phyloP scores from a whole-genome alignment of 805 yeast genomes.

The Myxozyma lipomycoides region DNA sequence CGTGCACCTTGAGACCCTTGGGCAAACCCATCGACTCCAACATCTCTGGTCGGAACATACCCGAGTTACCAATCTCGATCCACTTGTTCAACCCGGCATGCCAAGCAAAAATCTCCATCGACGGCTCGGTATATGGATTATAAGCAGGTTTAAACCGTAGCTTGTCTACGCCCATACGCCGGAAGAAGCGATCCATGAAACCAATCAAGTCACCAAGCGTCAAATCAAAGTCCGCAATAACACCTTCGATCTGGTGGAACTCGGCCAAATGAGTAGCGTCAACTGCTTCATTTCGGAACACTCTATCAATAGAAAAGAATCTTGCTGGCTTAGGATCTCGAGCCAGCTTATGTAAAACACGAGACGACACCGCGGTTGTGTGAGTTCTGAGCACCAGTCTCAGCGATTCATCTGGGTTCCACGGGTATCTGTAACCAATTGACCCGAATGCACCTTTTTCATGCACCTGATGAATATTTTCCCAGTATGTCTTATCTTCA shows the following conservation, averaged over 20 bases:
- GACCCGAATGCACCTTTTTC: slow-evolving; percentile 89
- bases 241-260: slow-evolving; percentile 99
- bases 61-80: slow-evolving; percentile 99
- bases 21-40: slow-evolving; percentile 98
- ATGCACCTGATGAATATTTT: slow-evolving; percentile 77
- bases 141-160: slow-evolving; percentile 97
- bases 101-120: slow-evolving; percentile 95
- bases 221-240: slow-evolving; percentile 89
- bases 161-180: slow-evolving; percentile 93
- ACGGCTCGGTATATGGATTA: slow-evolving; percentile 98
- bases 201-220: slow-evolving; percentile 96
- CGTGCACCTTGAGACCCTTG: slow-evolving; percentile 84
- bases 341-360: slow-evolving; percentile 83
- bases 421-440: slow-evolving; percentile 96
- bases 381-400: slow-evolving; percentile 95
- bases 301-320: slow-evolving; percentile 94
- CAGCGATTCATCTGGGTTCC: slow-evolving; percentile 88
- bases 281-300: slow-evolving; percentile 98
- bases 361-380: slow-evolving; percentile 90
- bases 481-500: slow-evolving; percentile 71
- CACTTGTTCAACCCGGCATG: slow-evolving; percentile 91
- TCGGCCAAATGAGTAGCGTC: slow-evolving; percentile 99
- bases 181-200: slow-evolving; percentile 95
- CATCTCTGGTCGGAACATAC: slow-evolving; percentile 99
- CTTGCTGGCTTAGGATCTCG: slow-evolving; percentile 61